These are phyloP conservation scores for Vaccinium corymbosum DNA, from an alignment of 148 eudicot species.

Conservation along the genomic window DNA sequence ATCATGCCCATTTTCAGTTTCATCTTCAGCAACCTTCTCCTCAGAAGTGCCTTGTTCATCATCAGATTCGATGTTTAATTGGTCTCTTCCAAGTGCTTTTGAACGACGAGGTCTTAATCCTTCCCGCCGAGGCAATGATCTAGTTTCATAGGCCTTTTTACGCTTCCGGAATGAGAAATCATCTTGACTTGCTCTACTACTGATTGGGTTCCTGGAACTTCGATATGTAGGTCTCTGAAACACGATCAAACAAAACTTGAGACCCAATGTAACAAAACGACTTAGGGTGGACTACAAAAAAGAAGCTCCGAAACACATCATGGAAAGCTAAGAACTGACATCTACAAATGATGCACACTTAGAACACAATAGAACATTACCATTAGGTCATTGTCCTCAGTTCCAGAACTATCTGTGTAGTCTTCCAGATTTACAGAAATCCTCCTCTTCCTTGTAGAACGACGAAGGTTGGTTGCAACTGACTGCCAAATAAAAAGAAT, in stretches of 20 bases:
- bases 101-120: slow-evolving; percentile 87
- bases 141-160: slow-evolving; percentile 35
- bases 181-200: slow-evolving; percentile 48
- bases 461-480: slow-evolving; percentile 68
- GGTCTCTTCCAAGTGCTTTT: slow-evolving; percentile 41
- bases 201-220: slow-evolving; percentile 57
- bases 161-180: slow-evolving; percentile 45
- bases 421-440: slow-evolving; percentile 60
- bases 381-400: slow-evolving; percentile 84
- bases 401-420: slow-evolving; percentile 87
- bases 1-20: slow-evolving; percentile 66
- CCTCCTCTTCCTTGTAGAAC: slow-evolving; percentile 93
- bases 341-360: slow-evolving; percentile 15
- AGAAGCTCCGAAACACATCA: slow-evolving; percentile 21
- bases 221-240: slow-evolving; percentile 63
- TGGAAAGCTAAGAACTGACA: slow-evolving; percentile 8
- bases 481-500: slow-evolving; percentile 45
- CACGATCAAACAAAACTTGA: slow-evolving; percentile 18
- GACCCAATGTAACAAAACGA: slow-evolving; percentile 16
- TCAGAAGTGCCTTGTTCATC: slow-evolving; percentile 76
- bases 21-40: slow-evolving; percentile 65
- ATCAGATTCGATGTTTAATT: slow-evolving; percentile 36
- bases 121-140: slow-evolving; percentile 66
- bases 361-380: slow-evolving; percentile 40
- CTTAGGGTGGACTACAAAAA: slow-evolving; percentile 5